Evolutionary conservation across 1,284 basidiomycete species (phyloP).

Genomic region (Cryptococcus sp.): DNA sequence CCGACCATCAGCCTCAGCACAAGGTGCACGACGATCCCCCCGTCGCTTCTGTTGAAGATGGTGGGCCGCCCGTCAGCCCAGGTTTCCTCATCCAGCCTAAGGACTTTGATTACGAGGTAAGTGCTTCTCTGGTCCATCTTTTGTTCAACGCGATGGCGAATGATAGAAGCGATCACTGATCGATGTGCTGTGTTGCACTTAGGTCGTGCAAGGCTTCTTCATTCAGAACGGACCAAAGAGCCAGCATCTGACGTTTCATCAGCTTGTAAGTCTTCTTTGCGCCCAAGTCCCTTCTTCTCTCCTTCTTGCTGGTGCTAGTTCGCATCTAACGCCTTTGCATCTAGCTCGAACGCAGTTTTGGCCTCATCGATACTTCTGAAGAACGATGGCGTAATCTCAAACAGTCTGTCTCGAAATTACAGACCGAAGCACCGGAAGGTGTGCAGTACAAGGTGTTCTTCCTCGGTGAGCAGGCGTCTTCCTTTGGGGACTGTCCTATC

Average conservation of each 20-base stretch:
- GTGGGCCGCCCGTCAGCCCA: conserved; percentile 36
- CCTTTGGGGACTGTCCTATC: neutral
- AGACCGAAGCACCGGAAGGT: conserved; percentile 34
- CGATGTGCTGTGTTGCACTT: neutral
- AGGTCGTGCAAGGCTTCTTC: conserved; percentile 46
- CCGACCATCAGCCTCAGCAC: neutral
- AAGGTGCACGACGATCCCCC: conserved; percentile 34
- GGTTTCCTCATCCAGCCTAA: conserved; percentile 30
- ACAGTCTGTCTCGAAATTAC: conserved; percentile 31
- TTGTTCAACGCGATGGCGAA: neutral
- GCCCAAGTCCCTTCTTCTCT: neutral
- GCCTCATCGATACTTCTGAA: conserved; percentile 40
- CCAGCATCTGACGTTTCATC: conserved; percentile 38
- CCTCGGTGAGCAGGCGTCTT: conserved; percentile 31
- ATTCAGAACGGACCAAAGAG: conserved; percentile 41
- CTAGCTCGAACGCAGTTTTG: conserved; percentile 44
- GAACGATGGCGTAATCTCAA: conserved; percentile 49
- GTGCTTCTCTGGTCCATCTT: conserved; percentile 4
- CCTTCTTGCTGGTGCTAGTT: neutral
- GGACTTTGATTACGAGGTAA: conserved; percentile 41
- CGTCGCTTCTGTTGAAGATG: conserved; percentile 38
- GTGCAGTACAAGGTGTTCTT: conserved; percentile 53
- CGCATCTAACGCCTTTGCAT: neutral
- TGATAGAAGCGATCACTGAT: neutral
- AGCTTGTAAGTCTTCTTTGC: conserved; percentile 33